Conservation (phyloP, 495 filamentous ascomycete species). For the Hypoxylon perforatum region DNA sequence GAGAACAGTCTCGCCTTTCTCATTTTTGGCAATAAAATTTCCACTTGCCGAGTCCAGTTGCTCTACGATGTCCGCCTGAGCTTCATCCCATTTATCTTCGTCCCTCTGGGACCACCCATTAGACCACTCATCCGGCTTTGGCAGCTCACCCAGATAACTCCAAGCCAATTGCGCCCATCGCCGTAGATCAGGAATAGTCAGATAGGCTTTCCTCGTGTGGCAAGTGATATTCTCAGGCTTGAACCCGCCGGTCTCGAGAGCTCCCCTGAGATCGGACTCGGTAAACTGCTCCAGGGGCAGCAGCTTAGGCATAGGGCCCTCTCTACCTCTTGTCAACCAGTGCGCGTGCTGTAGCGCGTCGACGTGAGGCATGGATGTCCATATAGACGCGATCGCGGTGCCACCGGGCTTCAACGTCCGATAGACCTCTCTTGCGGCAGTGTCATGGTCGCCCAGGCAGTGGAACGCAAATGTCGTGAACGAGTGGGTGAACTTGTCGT, state of each 20-base stretch:
- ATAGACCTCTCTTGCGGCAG: slow-evolving; percentile 39
- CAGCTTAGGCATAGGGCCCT: slow-evolving; percentile 20
- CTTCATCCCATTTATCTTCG: slow-evolving; percentile 50
- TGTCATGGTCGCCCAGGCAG: not conserved
- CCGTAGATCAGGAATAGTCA: slow-evolving; percentile 3
- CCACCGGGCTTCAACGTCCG: slow-evolving; percentile 45
- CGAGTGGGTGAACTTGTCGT: not conserved
- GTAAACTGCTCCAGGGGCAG: not conserved
- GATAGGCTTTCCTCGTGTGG: not conserved
- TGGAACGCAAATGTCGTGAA: not conserved
- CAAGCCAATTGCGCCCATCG: slow-evolving; percentile 35
- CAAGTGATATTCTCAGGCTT: slow-evolving; percentile 1
- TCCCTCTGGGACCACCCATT: slow-evolving; percentile 37
- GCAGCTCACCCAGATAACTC: slow-evolving; percentile 36
- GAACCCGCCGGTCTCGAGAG: slow-evolving; percentile 18
- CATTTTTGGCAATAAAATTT: not conserved
- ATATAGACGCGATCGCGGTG: slow-evolving; percentile 37
- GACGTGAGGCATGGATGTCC: slow-evolving; percentile 34
- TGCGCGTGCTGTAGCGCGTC: slow-evolving; percentile 28
- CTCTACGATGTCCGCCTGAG: slow-evolving; percentile 33
- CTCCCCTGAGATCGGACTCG: slow-evolving; percentile 3
- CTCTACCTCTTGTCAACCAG: slow-evolving; percentile 20
- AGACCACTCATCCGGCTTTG: too few species aligned
- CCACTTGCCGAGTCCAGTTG: slow-evolving; percentile 11
- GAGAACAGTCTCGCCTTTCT: not conserved